Base-by-base conservation (phyloP, 1,284 basidiomycete species). In the Pterula multifida region DNA sequence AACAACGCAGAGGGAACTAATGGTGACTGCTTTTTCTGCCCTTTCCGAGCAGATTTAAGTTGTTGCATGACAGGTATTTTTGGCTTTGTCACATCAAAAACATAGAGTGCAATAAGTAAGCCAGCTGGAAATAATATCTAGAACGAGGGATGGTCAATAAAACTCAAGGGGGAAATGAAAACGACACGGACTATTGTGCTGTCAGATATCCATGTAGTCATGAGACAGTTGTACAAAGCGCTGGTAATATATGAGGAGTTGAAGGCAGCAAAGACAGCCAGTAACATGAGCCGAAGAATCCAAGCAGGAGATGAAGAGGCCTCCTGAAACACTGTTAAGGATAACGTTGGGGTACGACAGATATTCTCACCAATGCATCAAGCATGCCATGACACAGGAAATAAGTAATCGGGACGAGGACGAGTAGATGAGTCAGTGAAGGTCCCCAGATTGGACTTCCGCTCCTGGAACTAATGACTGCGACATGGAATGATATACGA, bases 401-500 rank as follows among this genome's bases (percentile, higher is more conserved):
- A 73, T 25, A 42, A 4, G 77, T 61, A 39, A 83, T 59, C 1
- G 84, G 84, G 9, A 68, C 69, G 19, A 86, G 63, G 6, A 80
- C 73, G 26, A 62, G 52, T 17, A 65, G 55, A 63, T 88, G 84
- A 1, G 79, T 76, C 4, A 73, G 55, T 12, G 76, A 66, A 19
- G 84, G 73, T 0, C 84, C 85, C 58, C 70, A 63, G n/a, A 78
- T 52, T 13, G 78, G 71, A 55, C 75, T 68, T 26, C 66, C 66
- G 55, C 64, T 61, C 53, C 78, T 71, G 19, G 75, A 73, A 12
- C 79, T 76, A 63, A 70, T 73, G 19, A 74, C 71, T 22, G 78
- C 72, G 22, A 75, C 63, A 73, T 76, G 83, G 56, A 85, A 84
- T 9, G 76, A 74, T 12, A 76, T 69, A 54, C 76, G 70, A 1